Evolutionary conservation across 1,284 basidiomycete species (phyloP), one percentile per base, ranked within the genome.

Genomic region (Apiotrichum siamense): DNA sequence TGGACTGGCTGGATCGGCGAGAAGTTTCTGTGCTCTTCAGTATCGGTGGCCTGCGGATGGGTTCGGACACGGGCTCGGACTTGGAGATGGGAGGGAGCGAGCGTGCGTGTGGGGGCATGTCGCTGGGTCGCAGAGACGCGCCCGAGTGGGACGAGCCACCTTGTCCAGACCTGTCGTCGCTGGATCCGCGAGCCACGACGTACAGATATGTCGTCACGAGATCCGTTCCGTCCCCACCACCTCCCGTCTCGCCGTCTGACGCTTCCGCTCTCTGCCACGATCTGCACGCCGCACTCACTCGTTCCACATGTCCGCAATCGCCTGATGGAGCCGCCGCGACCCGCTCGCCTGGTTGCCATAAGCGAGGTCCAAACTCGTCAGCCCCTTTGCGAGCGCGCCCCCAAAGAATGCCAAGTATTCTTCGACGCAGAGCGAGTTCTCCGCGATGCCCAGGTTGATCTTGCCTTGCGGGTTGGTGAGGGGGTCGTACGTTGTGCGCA

Each of bases 1-100:
- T 59, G 44, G 44, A 73, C 58, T 0, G 61, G 60, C 13, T 52
- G 12, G n/a, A 53, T n/a, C 9, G 59, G 60, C 20, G 37, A 17
- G 35, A 63, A 60, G 53, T 59, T 58, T 25, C 52, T 57, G 43
- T 7, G 11, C 25, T 45, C 32, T 50, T 10, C 29, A n/a, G n/a
- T n/a, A n/a, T n/a, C n/a, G n/a, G n/a, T n/a, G n/a, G n/a, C n/a
- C n/a, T n/a, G n/a, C n/a, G n/a, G n/a, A n/a, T n/a, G 29, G 15
- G 15, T 10, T 31, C 29, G 11, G 15, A 39, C 24, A 5, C 13
- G 3, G 13, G 29, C 10, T 10, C 29, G 29, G 29, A 15, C 29
- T 31, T 11, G 15, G 29, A 15, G 10, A 31, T 31, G 10, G 29
- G 15, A 15, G 15, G 15, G 11, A 31, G 29, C 29, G 10, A 15